phyloP scores from a whole-genome alignment of 2,329 filamentous ascomycete genomes.

The Colletotrichum magnum region DNA sequence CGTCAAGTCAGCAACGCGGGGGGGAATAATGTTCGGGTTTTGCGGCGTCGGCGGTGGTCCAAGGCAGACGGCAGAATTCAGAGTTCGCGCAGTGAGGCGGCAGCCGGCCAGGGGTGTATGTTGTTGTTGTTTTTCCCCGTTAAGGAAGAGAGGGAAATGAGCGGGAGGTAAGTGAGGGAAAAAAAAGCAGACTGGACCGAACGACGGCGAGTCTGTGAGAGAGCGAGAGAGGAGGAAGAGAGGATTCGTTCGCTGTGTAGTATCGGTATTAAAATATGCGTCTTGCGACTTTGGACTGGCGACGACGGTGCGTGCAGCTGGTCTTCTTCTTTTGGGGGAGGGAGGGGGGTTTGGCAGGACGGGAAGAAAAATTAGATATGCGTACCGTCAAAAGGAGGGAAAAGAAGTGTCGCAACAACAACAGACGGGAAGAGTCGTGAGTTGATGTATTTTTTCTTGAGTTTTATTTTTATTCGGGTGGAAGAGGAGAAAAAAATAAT shows the following conservation, averaged over 20 bases:
- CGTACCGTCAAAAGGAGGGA: constrained; percentile 24
- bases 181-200: constrained; percentile 33
- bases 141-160: constrained; percentile 31
- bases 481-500: constrained; percentile 13
- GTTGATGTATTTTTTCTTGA: constrained; percentile 8
- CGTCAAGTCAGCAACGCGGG: constrained; percentile 35
- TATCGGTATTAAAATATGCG: constrained; percentile 36
- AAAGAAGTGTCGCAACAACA: constrained; percentile 23
- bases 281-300: constrained; percentile 10
- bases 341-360: not conserved
- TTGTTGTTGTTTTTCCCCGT: constrained; percentile 18
- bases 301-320: constrained; percentile 11
- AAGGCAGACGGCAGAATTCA: constrained; percentile 21
- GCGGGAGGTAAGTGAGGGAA: constrained; percentile 41
- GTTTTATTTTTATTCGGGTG: constrained; percentile 7
- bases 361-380: constrained; percentile 22
- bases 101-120: constrained; percentile 20
- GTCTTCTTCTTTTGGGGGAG: not conserved
- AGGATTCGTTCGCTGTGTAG: constrained; percentile 7
- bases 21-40: constrained; percentile 3
- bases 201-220: constrained; percentile 7
- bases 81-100: constrained; percentile 28
- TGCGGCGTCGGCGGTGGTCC: constrained; percentile 21
- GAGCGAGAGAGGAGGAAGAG: not conserved
- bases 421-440: constrained; percentile 23